These are phyloP conservation scores for Alternaria infectoria DNA, from an alignment of 2,329 filamentous ascomycete species.

Conservation along the genomic window DNA sequence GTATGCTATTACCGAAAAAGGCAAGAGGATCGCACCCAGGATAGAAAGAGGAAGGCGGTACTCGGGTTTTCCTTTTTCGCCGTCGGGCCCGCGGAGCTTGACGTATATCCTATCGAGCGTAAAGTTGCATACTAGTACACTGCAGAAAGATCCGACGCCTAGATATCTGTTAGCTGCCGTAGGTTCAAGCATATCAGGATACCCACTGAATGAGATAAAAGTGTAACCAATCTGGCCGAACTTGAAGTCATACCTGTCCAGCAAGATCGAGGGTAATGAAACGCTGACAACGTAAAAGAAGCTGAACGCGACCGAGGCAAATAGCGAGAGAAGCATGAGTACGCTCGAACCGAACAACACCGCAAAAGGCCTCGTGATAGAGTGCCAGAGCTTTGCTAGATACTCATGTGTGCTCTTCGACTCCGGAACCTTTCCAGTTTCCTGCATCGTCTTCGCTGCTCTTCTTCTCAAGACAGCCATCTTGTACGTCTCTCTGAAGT, in stretches of 20 bases:
- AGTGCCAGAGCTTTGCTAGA: conserved; percentile 41
- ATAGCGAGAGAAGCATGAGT: conserved; percentile 59
- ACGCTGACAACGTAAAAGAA: conserved; percentile 57
- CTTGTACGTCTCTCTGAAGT: conserved; percentile 67
- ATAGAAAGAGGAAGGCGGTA: conserved; percentile 62
- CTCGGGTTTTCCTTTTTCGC: conserved; percentile 57
- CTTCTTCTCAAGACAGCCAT: conserved; percentile 57
- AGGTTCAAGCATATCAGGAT: neutral
- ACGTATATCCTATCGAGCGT: conserved; percentile 62
- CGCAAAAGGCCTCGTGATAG: conserved; percentile 50
- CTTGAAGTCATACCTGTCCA: conserved; percentile 51
- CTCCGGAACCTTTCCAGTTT: conserved; percentile 11
- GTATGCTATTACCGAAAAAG: conserved; percentile 55
- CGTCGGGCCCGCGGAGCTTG: conserved; percentile 51
- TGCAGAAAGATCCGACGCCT: conserved; percentile 58
- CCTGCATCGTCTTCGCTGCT: conserved; percentile 25
- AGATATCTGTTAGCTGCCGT: neutral
- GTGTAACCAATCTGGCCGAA: conserved; percentile 60
- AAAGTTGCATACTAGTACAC: conserved; percentile 58
- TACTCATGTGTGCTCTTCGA: conserved; percentile 23
- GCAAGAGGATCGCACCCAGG: conserved; percentile 55
- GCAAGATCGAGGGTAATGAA: conserved; percentile 53
- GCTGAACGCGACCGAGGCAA: conserved; percentile 51
- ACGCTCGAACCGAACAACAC: conserved; percentile 59
- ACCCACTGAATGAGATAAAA: conserved; percentile 62